Percentiles rank a stretch among this genome's conserved stretches.
These are phyloP conservation scores for Liriodendron chinense DNA, from an alignment of 164 flowering plant species.

Conservation along the genomic window DNA sequence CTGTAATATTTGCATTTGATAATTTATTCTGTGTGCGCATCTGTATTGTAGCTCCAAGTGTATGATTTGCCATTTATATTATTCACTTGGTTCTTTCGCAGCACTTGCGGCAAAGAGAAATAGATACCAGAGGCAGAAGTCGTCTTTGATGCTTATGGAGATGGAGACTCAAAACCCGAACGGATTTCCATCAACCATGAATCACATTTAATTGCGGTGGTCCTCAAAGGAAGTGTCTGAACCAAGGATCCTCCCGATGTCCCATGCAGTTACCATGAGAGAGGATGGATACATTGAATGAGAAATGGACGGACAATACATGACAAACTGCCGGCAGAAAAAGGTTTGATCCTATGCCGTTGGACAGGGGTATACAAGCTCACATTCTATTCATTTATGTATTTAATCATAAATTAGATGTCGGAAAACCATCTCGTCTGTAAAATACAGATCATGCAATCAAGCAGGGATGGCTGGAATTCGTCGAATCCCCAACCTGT, in stretches of 20 bases:
- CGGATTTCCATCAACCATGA: conserved; percentile 61
- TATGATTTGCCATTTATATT: background rate
- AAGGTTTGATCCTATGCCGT: background rate
- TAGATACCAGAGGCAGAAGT: conserved; percentile 86
- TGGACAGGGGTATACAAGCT: background rate
- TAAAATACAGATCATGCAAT: background rate
- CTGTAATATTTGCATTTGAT: background rate
- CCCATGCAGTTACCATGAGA: background rate
- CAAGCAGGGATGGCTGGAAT: background rate
- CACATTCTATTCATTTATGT: conserved; percentile 2
- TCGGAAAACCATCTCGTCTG: background rate
- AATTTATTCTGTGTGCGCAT: conserved; percentile 1
- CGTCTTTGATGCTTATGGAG: conserved; percentile 81
- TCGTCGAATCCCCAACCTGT: background rate
- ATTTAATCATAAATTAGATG: background rate
- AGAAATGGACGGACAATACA: background rate
- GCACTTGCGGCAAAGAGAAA: conserved; percentile 95
- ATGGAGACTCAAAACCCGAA: conserved; percentile 89
- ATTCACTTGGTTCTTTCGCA: conserved; percentile 27
- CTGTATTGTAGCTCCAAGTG: background rate
- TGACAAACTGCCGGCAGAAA: background rate
- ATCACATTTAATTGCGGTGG: conserved; percentile 24
- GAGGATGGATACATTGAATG: background rate
- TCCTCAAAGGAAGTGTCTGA: too few relatives aligned
- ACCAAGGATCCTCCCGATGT: background rate